Evolutionary conservation across 2,329 filamentous ascomycete genomes (phyloP), one percentile per base, ranked within the genome.

Genomic region (Curvularia lunata): DNA sequence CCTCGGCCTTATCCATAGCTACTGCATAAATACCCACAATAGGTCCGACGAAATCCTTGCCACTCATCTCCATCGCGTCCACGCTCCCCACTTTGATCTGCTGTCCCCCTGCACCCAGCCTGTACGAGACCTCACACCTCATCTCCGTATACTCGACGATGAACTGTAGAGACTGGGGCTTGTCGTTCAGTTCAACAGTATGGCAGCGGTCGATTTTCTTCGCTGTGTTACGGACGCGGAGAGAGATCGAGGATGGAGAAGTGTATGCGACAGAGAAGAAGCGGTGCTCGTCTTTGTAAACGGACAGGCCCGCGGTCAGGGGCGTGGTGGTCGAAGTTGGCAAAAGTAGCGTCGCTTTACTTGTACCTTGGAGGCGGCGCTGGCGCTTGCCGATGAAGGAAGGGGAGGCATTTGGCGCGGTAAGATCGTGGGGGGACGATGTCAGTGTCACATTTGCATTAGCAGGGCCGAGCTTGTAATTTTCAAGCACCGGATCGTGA

Each of bases 201-300:
- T 45, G 42, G 8, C 52, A 21, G 1, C 30, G 42, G 21, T 57
- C 23, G 28, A 62, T 59, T 4, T 46, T 7, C n/a, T 55, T 58
- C 3, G 56, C 63, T 18, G 50, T 52, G 30, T 66, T 67, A 2
- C 52, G 8, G 12, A 61, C 41, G 30, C 62, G 43, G 25, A 65
- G 45, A 3, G 28, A 41, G 16, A 60, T 2, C 32, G 23, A 23
- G 2, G 13, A 18, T 1, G 25, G 18, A 5, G 46, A 46, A 8
- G 32, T 13, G 27, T 49, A 45, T 1, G 40, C 60, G n/a, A 67
- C 48, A 0, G 52, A 53, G 10, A 66, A 18, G 38, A 59, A 64
- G n/a, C 63, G 61, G 27, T 65, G 55, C 32, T 67, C 63, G 38
- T 67, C 63, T 54, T 66, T 66, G 55, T 60, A 67, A 4, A 64